These are phyloP conservation scores for Wallacemonas sp. DNA, from an alignment of 208 protist species.

Conservation along the genomic window DNA sequence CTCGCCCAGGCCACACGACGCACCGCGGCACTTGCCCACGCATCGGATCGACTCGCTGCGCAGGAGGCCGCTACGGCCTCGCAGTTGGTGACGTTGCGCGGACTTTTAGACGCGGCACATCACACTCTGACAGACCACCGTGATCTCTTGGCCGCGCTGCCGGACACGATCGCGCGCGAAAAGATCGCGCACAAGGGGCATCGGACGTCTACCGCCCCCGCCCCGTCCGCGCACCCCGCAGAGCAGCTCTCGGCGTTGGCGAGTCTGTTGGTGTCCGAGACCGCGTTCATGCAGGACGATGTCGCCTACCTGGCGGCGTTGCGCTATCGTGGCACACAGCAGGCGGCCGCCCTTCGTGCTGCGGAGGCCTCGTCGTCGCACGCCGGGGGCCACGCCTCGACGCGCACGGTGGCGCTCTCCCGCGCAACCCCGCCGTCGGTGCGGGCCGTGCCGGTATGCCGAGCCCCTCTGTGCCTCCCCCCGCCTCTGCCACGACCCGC, in stretches of 20 bases:
- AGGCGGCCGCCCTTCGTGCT: not conserved
- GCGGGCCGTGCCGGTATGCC: not conserved
- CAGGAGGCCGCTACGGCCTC: not conserved
- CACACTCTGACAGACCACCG: not conserved
- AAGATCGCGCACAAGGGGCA: not conserved
- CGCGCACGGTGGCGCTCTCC: not conserved
- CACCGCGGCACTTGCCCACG: not conserved
- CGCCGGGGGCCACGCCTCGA: not conserved
- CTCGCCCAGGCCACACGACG: not conserved
- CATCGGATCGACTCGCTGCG: not conserved
- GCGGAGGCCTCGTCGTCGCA: not conserved
- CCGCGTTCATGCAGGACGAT: conserved; percentile 9
- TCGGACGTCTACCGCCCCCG: no score
- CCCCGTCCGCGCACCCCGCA: no score
- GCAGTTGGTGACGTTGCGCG: not conserved
- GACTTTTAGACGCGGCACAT: not conserved
- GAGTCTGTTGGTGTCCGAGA: conserved; percentile 10
- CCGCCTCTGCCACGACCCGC: not conserved
- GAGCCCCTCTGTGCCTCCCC: not conserved
- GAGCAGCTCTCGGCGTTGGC: not conserved
- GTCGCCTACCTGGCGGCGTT: conserved; percentile 7
- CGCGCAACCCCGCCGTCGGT: not conserved
- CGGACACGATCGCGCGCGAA: not conserved
- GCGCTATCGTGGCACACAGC: conserved; percentile 7
- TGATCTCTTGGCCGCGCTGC: not conserved